phyloP scores from a whole-genome alignment of 306 rosid genomes.

The Corylus avellana region DNA sequence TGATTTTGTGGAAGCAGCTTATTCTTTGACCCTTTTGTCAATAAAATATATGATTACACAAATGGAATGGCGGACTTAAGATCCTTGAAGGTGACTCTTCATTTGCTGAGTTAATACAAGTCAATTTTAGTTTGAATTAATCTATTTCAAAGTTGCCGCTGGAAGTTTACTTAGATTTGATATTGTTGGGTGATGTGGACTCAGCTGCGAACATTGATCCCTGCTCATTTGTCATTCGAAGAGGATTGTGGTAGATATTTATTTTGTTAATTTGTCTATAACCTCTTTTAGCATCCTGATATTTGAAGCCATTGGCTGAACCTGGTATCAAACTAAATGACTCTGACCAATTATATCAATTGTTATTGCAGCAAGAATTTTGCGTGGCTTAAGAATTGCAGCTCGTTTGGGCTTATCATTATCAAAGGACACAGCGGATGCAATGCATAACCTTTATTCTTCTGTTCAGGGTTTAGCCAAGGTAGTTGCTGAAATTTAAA shows the following conservation, averaged over 20 bases:
- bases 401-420: constrained; percentile 88
- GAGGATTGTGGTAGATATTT: constrained; percentile 86
- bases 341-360: constrained; percentile 28
- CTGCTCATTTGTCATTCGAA: constrained; percentile 76
- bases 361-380: constrained; percentile 71
- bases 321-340: constrained; percentile 25
- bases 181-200: constrained; percentile 30
- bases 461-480: constrained; percentile 34
- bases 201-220: constrained; percentile 52
- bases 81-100: constrained; percentile 42
- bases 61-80: constrained; percentile 49
- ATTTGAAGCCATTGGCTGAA: constrained; percentile 22
- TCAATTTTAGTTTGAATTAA: constrained; percentile 1
- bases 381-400: constrained; percentile 92
- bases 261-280: constrained; percentile 17
- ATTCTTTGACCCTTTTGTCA: constrained; percentile 73
- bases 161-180: constrained; percentile 15
- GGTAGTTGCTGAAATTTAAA: constrained; percentile 32
- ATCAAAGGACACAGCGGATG: constrained; percentile 54
- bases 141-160: not conserved
- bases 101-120: constrained; percentile 3
- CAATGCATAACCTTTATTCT: constrained; percentile 42
- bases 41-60: constrained; percentile 48
- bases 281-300: constrained; percentile 28
- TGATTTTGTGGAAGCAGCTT: constrained; percentile 65